Evolutionary conservation across 306 rosid genomes (phyloP).

Genomic region (Morella rubra): DNA sequence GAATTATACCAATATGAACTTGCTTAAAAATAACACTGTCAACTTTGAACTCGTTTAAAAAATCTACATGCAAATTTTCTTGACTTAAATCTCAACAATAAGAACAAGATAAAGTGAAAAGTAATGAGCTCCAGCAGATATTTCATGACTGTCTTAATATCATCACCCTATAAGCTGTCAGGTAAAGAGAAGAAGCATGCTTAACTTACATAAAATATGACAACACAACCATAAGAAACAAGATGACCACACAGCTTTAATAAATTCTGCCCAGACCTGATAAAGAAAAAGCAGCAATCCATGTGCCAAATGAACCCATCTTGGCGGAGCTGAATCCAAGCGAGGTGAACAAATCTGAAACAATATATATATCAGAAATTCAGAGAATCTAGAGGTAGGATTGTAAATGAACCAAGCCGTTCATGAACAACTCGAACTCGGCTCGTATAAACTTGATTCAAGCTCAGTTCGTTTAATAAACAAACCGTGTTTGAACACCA

Average conservation of each 20-base stretch:
- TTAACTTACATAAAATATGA: not conserved
- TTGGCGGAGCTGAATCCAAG: conserved; percentile 87
- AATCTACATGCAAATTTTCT: not conserved
- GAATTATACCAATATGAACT: not conserved
- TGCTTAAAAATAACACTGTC: not conserved
- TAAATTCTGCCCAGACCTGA: conserved; percentile 56
- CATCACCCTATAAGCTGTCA: not conserved
- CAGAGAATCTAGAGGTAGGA: not conserved
- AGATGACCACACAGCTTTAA: conserved; percentile 2
- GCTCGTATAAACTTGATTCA: too few relatives aligned
- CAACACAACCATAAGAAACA: not conserved
- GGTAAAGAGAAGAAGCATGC: not conserved
- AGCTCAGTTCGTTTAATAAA: too few relatives aligned
- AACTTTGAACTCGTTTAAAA: not conserved
- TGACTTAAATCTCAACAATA: not conserved
- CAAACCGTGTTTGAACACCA: too few relatives aligned
- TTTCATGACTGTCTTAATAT: not conserved
- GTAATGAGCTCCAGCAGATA: not conserved
- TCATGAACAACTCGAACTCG: too few relatives aligned
- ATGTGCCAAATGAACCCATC: conserved; percentile 94
- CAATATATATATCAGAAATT: conserved; percentile 7
- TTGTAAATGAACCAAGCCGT: too few relatives aligned
- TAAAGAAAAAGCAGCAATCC: conserved; percentile 89
- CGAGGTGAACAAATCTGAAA: conserved; percentile 82
- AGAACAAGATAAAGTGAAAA: not conserved